A percentile compares a stretch with the other conserved stretches of the same genome.
Evolutionary conservation across 768 basidiomycete species (phyloP).

Genomic region (Suillus americanus): DNA sequence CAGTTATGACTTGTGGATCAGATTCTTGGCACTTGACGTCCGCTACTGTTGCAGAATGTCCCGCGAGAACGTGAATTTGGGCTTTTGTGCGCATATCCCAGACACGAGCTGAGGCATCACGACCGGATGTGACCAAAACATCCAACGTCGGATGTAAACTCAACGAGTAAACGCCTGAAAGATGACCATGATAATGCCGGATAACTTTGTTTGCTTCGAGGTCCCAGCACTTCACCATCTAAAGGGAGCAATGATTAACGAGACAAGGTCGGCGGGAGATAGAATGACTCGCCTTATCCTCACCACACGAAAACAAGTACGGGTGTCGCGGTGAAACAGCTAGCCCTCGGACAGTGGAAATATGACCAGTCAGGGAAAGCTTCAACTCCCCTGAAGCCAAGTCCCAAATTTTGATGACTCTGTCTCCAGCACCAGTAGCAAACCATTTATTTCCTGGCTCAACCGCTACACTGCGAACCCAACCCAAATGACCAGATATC

Average conservation of each 20-base stretch:
- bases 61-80: conserved; percentile 88
- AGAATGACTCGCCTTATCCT: conserved; percentile 78
- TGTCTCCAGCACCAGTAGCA: conserved; percentile 95
- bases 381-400: conserved; percentile 96
- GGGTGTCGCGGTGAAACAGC: conserved; percentile 93
- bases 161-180: conserved; percentile 95
- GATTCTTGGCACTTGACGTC: conserved; percentile 96
- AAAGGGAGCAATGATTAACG: conserved; percentile 1
- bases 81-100: conserved; percentile 99
- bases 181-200: conserved; percentile 96
- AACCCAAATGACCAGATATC: conserved; percentile 96
- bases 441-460: conserved; percentile 99
- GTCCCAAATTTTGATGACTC: conserved; percentile 99
- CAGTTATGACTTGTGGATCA: conserved; percentile 97
- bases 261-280: background rate
- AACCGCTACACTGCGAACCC: conserved; percentile 95
- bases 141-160: conserved; percentile 95
- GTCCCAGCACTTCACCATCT: conserved; percentile 99
- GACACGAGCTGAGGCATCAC: conserved; percentile 94
- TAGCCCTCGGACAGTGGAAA: conserved; percentile 92
- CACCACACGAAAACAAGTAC: conserved; percentile 95
- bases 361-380: conserved; percentile 95
- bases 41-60: conserved; percentile 94
- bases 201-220: conserved; percentile 99
- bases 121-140: conserved; percentile 90